Percentiles rank a stretch among this genome's conserved stretches.
phyloP scores from a whole-genome alignment of 139 green algal genomes.

The Chlamydomonas eustigma region DNA sequence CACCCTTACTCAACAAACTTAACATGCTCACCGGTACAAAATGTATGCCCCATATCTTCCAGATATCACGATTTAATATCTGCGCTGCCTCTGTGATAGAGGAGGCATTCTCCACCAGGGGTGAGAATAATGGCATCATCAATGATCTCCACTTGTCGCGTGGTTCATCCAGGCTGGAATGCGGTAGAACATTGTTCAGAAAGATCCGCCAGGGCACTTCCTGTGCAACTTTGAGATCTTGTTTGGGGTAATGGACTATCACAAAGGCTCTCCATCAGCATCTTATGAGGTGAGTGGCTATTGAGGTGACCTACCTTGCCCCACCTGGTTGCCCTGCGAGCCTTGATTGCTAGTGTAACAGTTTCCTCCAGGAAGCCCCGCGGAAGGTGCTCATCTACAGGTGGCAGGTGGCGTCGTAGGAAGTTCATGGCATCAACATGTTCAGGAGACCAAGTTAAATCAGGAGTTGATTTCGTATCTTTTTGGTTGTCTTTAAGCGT shows the following conservation, averaged over 20 bases:
- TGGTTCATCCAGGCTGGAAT: constrained; percentile 47
- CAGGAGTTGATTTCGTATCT: no score
- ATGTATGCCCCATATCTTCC: constrained; percentile 10
- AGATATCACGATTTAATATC: constrained; percentile 24
- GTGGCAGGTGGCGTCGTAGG: background rate
- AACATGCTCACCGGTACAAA: constrained; percentile 16
- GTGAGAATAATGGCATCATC: constrained; percentile 26
- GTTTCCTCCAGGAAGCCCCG: background rate
- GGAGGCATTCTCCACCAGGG: background rate
- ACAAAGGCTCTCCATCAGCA: no score
- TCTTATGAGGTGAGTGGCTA: no score
- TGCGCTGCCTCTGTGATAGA: constrained; percentile 28
- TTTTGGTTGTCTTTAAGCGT: no score
- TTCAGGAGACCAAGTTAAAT: background rate
- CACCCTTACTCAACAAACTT: no score
- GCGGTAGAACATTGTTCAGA: constrained; percentile 28
- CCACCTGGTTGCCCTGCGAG: background rate
- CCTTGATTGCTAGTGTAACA: background rate
- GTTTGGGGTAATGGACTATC: background rate
- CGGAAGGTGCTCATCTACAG: background rate
- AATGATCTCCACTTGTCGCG: constrained; percentile 35
- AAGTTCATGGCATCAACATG: background rate
- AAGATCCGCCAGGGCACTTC: constrained; percentile 12
- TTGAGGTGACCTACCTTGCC: background rate
- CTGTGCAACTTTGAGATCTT: background rate